Percentiles rank a stretch among this genome's conserved stretches.
Evolutionary conservation across 2,329 filamentous ascomycete genomes (phyloP).

Genomic region (Scytalidium lignicola): DNA sequence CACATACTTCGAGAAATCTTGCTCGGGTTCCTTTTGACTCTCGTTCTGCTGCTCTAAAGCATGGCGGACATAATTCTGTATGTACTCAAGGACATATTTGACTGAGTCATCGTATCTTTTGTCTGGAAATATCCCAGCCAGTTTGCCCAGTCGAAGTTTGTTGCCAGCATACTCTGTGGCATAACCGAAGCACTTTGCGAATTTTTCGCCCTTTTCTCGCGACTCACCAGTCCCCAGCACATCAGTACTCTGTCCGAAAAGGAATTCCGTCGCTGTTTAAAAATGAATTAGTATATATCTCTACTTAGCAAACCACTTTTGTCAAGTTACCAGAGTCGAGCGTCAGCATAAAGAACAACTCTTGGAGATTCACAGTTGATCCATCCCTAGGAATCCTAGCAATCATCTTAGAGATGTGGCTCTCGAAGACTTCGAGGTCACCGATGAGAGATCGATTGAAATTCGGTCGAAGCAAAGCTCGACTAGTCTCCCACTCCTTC

Average conservation of each 20-base stretch:
- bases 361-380: too few species aligned
- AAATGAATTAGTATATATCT: too few species aligned
- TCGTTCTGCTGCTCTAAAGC: constrained; percentile 8
- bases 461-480: constrained; percentile 49
- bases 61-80: constrained; percentile 19
- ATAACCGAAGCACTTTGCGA: constrained; percentile 31
- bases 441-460: constrained; percentile 42
- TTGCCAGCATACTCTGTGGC: constrained; percentile 23
- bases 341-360: too few species aligned
- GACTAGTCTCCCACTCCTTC: constrained; percentile 45
- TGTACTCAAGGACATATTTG: constrained; percentile 21
- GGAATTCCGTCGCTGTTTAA: constrained; percentile 62
- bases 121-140: constrained; percentile 17
- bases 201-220: constrained; percentile 16
- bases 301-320: too few species aligned
- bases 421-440: constrained; percentile 53
- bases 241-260: constrained; percentile 55
- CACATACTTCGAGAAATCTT: constrained; percentile 31
- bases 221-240: constrained; percentile 27
- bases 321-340: too few species aligned
- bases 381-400: too few species aligned
- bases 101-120: constrained; percentile 18
- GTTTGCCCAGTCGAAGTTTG: constrained; percentile 21
- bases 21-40: too few species aligned
- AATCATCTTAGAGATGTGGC: constrained; percentile 52